Base-by-base conservation (phyloP, 148 eudicot species). In the Silene conica region DNA sequence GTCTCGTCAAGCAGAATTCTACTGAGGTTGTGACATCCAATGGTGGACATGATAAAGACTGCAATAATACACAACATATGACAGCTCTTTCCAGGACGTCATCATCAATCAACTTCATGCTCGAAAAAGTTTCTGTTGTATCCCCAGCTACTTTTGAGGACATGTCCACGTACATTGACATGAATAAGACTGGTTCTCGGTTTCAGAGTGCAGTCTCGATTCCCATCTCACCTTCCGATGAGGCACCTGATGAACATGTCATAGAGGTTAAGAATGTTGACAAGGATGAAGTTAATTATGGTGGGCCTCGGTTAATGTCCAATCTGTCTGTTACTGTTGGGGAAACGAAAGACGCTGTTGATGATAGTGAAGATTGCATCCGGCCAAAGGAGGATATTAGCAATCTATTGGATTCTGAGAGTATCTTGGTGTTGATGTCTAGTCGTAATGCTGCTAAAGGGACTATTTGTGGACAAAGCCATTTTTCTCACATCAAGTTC, bases 381-480 rank as follows among this genome's bases (percentile, higher is more conserved):
- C 77, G 74, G 22, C 72, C 72, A 26, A 88, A 85, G 85, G 87
- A 83, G 73, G 86, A 83, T 65, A 86, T 90, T 60, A 84, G 83
- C 69, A 77, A 80, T 25, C 83, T 95, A 43, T 83, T 92, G 86
- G 92, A 89, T 76, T 86, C 97, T 11, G 97, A 92, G 82, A 92
- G 98, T 76, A 95, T 95, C 81, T 85, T 95, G 88, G 90, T 95
- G 68, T 78, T 90, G 83, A 87, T 82, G 87, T 92, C 98, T 22
- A 82, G 87, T 65, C 87, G 92, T 71, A 92, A 92, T 85, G 90
- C 90, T 72, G 68, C 70, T 26, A 85, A 81, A 70, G 96, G 96
- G 74, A 87, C 87, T 71, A 77, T 90, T 45, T 95, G 98, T 73
- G 87, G 89, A 86, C 97, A 95, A 78, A 89, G 93, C 76, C 93